phyloP scores from a whole-genome alignment of 2,329 filamentous ascomycete species.

The Chaetothyriales sp. region DNA sequence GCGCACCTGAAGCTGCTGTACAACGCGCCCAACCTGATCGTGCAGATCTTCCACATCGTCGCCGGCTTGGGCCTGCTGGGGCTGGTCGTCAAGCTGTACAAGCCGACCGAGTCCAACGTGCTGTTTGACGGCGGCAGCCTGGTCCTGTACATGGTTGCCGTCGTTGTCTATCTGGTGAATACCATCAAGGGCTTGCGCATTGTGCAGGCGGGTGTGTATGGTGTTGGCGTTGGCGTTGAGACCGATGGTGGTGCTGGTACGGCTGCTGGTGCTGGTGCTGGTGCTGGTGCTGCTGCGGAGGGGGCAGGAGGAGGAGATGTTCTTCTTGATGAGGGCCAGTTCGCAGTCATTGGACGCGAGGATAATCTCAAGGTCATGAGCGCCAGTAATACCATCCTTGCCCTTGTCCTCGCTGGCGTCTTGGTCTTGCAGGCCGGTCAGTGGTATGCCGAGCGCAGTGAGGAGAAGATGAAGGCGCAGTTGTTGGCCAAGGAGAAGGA shows the following conservation, averaged over 20 bases:
- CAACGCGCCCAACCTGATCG: slow-evolving; percentile 78
- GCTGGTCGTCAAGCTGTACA: slow-evolving; percentile 89
- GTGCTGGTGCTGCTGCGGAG: no score
- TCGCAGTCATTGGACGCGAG: slow-evolving; percentile 58
- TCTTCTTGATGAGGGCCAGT: no score
- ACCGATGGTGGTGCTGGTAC: slow-evolving; percentile 21
- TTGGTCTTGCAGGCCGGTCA: slow-evolving; percentile 87
- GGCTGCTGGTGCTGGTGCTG: slow-evolving; percentile 21
- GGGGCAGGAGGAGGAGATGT: no score
- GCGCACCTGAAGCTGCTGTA: slow-evolving; percentile 82
- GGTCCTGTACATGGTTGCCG: slow-evolving; percentile 65
- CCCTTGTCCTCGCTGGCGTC: slow-evolving; percentile 79
- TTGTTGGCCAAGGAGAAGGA: slow-evolving; percentile 30
- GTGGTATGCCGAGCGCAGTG: slow-evolving; percentile 96
- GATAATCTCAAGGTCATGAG: slow-evolving; percentile 82
- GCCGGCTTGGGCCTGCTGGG: slow-evolving; percentile 76
- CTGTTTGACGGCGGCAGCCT: slow-evolving; percentile 70
- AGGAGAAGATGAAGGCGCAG: slow-evolving; percentile 58
- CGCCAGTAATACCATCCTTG: slow-evolving; percentile 91
- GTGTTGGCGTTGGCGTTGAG: slow-evolving; percentile 22
- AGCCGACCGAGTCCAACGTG: slow-evolving; percentile 82
- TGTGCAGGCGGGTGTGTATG: slow-evolving; percentile 58
- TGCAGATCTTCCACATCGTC: slow-evolving; percentile 84
- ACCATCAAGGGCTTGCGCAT: slow-evolving; percentile 88
- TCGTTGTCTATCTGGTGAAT: slow-evolving; percentile 88